Evolutionary conservation across 2,329 filamentous ascomycete genomes (phyloP), one percentile per base, ranked within the genome.

Genomic region (Apiospora malaysiana): DNA sequence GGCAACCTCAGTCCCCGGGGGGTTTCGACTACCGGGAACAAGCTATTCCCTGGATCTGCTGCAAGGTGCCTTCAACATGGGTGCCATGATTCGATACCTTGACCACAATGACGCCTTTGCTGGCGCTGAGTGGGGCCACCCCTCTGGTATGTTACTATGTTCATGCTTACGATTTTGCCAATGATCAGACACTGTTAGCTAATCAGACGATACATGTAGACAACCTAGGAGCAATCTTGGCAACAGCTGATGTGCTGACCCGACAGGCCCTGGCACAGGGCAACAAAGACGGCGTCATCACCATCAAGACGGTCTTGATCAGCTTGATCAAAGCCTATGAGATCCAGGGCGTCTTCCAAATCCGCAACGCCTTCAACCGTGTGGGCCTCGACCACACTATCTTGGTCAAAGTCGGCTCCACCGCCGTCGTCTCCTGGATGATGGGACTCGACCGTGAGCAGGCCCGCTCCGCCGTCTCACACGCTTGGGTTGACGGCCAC

Each of bases 81-180:
- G 81, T 0, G 72, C 76, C 2, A 71, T 82, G 72, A 82, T 84
- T 47, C 76, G 82, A 37, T 83, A 82, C 69, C 72, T 84, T 18
- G 82, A 84, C 71, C 81, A 83, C 68, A 84, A 83, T 68, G 83
- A 84, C 76, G 82, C 78, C 6, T 76, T 80, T n/a, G 70, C 75
- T 10, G 82, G 81, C 0, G 77, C 75, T n/a, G 82, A 84, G 75
- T 83, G 82, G 82, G 82, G 81, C 0, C 82, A 84, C 76, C 82
- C 82, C 16, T 82, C 73, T 51, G 47, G 43, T 32, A 27, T 3
- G 40, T 47, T 14, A 1, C 66, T 46, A 27, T 3, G 40, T 47
- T 14, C 8, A 8, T 46, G 43, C 8, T 63, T 21, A n/a, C 47
- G 68, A 47, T 21, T 5, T 70, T 18, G 7, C 32, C 32, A 25